Evolutionary conservation across 768 basidiomycete species (phyloP).

Genomic region (Serendipita vermifera): DNA sequence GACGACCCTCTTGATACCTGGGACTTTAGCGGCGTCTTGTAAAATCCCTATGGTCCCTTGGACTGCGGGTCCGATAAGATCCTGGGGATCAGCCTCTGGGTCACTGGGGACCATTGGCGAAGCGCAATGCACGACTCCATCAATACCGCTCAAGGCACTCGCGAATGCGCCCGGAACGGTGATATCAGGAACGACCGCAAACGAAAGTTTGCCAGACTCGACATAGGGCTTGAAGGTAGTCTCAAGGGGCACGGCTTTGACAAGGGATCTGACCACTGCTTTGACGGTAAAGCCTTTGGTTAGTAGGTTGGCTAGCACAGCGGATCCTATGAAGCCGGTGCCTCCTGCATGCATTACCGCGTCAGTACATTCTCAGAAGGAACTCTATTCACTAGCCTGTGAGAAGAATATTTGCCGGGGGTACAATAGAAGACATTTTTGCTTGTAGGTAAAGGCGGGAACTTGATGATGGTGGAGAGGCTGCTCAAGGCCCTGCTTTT

Average conservation of each 20-base stretch:
- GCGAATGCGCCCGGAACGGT: conserved; percentile 48
- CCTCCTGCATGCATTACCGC: not conserved
- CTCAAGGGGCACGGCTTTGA: conserved; percentile 18
- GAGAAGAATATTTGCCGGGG: conserved; percentile 11
- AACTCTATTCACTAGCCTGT: conserved; percentile 1
- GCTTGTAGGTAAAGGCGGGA: too few relatives aligned
- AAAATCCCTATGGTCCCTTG: conserved; percentile 55
- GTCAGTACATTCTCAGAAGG: not conserved
- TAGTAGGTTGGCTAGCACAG: conserved; percentile 16
- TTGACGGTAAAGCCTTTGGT: conserved; percentile 24
- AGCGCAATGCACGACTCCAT: conserved; percentile 57
- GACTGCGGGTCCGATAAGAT: conserved; percentile 58
- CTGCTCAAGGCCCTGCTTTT: too few relatives aligned
- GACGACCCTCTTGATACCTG: conserved; percentile 54
- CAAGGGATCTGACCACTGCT: conserved; percentile 25
- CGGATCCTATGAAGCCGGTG: conserved; percentile 18
- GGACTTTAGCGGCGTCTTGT: conserved; percentile 41
- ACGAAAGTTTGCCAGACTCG: not conserved
- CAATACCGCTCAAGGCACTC: conserved; percentile 61
- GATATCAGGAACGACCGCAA: not conserved
- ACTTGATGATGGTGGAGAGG: too few relatives aligned
- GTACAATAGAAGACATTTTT: conserved; percentile 1
- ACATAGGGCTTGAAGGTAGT: not conserved
- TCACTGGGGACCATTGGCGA: conserved; percentile 31
- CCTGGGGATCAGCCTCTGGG: conserved; percentile 18